Base-by-base conservation (phyloP, 1,284 basidiomycete genomes). In the Cutaneotrichosporon cyanovorans region DNA sequence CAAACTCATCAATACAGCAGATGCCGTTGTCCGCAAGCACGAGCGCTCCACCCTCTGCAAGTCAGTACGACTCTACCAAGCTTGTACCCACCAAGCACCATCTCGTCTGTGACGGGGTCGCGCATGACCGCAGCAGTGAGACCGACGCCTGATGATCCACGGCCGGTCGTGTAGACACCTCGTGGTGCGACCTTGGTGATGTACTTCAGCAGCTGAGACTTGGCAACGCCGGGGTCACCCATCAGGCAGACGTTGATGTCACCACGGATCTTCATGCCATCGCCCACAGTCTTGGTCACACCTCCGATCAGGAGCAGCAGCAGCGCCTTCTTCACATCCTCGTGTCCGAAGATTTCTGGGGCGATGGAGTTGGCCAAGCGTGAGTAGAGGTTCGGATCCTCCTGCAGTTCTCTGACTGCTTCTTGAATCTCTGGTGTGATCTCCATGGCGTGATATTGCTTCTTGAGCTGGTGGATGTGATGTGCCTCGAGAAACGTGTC, bases 141-240 rank as follows among this genome's bases (percentile, higher is more conserved):
- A 80, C 95, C 95, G 40, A 98, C 95, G 22, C 95, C 95, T 1
- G 90, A 95, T 8, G 90, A 96, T 59, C 95, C 95, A 65, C 93
- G 87, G 54, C 95, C 95, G 4, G 95, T 98, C 3, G 95, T 98
- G 67, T 99, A 99, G 23, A 99, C 85, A 11, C 95, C 95, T 55
- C 95, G 79, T 12, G 95, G 95, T 1, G 95, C 95, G 51, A 99
- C 85, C 71, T 98, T 98, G 43, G 91, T 88, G 61, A 99, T 98
- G 65, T 97, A 98, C 74, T 98, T 98, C 55, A 98, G 78, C 46
- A 98, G 68, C 69, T 98, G 95, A 22, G 91, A 96, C 73, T 99
- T 99, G 60, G 95, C 95, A 53, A 98, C 93, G 83, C 95, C 95
- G 41, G 95, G 95, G 73, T 99, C 95, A 61, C 95, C 95, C 95